Conservation (phyloP, 768 basidiomycete genomes). For the Xerocomellus intermedius region DNA sequence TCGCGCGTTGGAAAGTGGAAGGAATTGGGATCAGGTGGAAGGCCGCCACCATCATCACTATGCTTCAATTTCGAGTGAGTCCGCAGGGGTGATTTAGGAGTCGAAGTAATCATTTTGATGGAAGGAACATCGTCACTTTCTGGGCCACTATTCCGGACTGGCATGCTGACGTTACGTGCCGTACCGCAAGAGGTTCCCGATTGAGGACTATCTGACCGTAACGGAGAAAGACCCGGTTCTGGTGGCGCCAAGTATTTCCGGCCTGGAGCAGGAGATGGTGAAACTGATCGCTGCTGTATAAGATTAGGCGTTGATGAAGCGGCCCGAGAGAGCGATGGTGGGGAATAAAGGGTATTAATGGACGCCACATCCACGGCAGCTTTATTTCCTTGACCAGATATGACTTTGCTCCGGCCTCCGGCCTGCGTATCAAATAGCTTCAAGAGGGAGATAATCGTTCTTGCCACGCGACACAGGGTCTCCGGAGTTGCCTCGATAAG, state of each 20-base stretch:
- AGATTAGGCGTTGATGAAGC: constrained; percentile 67
- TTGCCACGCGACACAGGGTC: constrained; percentile 68
- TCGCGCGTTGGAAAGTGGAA: constrained; percentile 34
- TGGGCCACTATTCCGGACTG: constrained; percentile 18
- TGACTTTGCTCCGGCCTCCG: constrained; percentile 45
- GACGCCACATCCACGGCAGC: constrained; percentile 20
- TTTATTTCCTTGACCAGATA: constrained; percentile 41
- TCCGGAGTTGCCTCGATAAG: constrained; percentile 60
- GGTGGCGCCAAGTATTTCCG: constrained; percentile 54
- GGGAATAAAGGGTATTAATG: constrained; percentile 39
- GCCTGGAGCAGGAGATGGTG: constrained; percentile 33
- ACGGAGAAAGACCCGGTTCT: constrained; percentile 44
- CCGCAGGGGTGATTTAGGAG: constrained; percentile 55
- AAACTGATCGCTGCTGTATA: constrained; percentile 36
- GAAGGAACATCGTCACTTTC: constrained; percentile 41
- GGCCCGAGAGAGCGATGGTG: constrained; percentile 37
- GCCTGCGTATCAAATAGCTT: constrained; percentile 56
- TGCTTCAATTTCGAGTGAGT: constrained; percentile 31
- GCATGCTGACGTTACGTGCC: constrained; percentile 25
- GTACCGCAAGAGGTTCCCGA: constrained; percentile 40
- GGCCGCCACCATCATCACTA: constrained; percentile 5
- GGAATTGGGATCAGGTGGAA: constrained; percentile 19
- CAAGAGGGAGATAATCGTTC: constrained; percentile 67
- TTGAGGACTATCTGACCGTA: constrained; percentile 57
- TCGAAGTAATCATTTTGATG: constrained; percentile 31